These are phyloP conservation scores for Kluyveromyces siamensis DNA, from an alignment of 805 yeast genomes.

Conservation along the genomic window DNA sequence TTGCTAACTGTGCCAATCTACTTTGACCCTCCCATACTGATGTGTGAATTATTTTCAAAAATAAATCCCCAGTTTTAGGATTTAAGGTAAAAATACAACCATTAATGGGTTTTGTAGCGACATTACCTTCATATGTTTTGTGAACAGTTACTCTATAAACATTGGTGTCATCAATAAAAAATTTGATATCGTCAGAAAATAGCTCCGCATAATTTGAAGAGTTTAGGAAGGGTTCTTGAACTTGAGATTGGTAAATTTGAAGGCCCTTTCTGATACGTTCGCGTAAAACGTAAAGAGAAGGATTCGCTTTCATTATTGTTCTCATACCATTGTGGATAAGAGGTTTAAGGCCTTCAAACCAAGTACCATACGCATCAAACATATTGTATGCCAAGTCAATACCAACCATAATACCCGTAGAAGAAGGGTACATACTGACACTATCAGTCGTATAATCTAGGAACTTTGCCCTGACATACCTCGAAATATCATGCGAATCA, in stretches of 20 bases:
- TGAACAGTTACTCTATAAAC: constrained; percentile 91
- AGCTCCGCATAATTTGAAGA: constrained; percentile 86
- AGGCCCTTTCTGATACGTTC: constrained; percentile 92
- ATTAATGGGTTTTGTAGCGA: constrained; percentile 85
- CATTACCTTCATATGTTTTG: constrained; percentile 84
- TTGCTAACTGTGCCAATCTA: constrained; percentile 83
- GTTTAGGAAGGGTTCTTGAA: constrained; percentile 84
- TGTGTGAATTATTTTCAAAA: constrained; percentile 82
- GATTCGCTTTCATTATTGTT: constrained; percentile 90
- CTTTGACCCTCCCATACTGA: constrained; percentile 97
- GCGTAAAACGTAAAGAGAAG: constrained; percentile 81
- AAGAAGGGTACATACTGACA: constrained; percentile 78
- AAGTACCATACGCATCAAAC: constrained; percentile 93
- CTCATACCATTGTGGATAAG: constrained; percentile 85
- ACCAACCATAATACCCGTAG: constrained; percentile 86
- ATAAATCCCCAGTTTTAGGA: constrained; percentile 85
- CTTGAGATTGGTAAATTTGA: constrained; percentile 87
- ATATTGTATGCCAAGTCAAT: constrained; percentile 91
- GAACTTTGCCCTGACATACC: constrained; percentile 88
- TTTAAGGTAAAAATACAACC: constrained; percentile 87
- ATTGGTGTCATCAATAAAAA: constrained; percentile 88
- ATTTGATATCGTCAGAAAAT: constrained; percentile 72
- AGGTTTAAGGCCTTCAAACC: constrained; percentile 94
- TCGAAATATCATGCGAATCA: constrained; percentile 92
- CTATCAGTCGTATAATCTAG: constrained; percentile 88